Percentiles rank a stretch among this genome's conserved stretches.
Conservation (phyloP, 1,284 basidiomycete genomes). For the Ustilago cynodontis region DNA sequence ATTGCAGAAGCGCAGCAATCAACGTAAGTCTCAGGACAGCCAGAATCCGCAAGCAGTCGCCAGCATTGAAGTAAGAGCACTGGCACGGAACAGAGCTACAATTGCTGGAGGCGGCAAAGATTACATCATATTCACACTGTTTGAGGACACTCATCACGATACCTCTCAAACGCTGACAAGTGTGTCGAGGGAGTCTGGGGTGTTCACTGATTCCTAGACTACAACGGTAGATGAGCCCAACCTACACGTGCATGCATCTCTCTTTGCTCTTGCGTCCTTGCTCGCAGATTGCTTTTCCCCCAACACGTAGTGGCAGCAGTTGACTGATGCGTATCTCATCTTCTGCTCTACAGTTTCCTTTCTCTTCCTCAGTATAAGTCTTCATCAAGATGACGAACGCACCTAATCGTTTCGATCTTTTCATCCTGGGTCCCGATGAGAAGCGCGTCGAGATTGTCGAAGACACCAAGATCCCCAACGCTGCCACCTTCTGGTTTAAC, state of each 20-base stretch:
- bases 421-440: conserved; percentile 91
- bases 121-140: conserved; percentile 68
- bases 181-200: conserved; percentile 51
- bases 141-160: conserved; percentile 46
- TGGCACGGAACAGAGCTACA: not conserved
- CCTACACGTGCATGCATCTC: not conserved
- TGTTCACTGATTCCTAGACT: conserved; percentile 63
- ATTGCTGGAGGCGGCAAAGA: conserved; percentile 47
- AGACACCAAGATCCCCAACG: conserved; percentile 97
- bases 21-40: conserved; percentile 5
- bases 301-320: not conserved
- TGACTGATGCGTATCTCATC: conserved; percentile 16
- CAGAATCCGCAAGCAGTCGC: not conserved
- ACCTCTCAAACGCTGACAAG: conserved; percentile 59
- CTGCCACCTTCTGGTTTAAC: conserved; percentile 90
- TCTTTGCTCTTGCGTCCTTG: not conserved
- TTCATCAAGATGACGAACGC: conserved; percentile 76
- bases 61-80: not conserved
- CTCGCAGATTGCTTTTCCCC: no score
- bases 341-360: not conserved
- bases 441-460: conserved; percentile 89
- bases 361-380: not conserved
- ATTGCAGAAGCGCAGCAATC: not conserved
- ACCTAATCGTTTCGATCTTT: conserved; percentile 90
- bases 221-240: conserved; percentile 69